Evolutionary conservation across 306 rosid species (phyloP).

Genomic region (Castanea sativa): DNA sequence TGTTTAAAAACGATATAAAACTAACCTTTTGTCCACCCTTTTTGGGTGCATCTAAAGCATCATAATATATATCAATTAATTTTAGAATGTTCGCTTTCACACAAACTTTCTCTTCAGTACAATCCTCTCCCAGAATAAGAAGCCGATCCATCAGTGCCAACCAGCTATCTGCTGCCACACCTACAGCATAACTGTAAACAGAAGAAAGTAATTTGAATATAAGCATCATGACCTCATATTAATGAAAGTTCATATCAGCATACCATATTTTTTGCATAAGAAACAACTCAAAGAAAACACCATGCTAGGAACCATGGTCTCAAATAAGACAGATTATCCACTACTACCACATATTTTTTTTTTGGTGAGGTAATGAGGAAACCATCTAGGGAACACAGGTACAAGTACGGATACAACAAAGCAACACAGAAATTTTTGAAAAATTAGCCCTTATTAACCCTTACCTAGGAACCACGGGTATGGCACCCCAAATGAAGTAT

Average conservation of each 20-base stretch:
- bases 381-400: too few species aligned
- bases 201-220: slow-evolving; percentile 9
- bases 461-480: too few species aligned
- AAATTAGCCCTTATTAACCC: too few species aligned
- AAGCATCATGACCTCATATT: background rate
- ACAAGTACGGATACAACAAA: too few species aligned
- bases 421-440: too few species aligned
- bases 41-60: slow-evolving; percentile 78
- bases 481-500: too few species aligned
- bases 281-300: background rate
- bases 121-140: slow-evolving; percentile 33
- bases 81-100: slow-evolving; percentile 41
- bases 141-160: slow-evolving; percentile 64
- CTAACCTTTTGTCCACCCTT: slow-evolving; percentile 67
- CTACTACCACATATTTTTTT: background rate
- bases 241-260: background rate
- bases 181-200: slow-evolving; percentile 40
- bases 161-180: slow-evolving; percentile 71
- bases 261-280: background rate
- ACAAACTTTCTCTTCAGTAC: slow-evolving; percentile 24
- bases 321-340: background rate
- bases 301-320: background rate
- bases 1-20: slow-evolving; percentile 4
- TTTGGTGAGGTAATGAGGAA: background rate
- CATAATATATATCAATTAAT: slow-evolving; percentile 60